Percentiles rank a stretch among this genome's conserved stretches.
These are phyloP conservation scores for Alternaria arborescens DNA, from an alignment of 2,329 filamentous ascomycete genomes.

Conservation along the genomic window DNA sequence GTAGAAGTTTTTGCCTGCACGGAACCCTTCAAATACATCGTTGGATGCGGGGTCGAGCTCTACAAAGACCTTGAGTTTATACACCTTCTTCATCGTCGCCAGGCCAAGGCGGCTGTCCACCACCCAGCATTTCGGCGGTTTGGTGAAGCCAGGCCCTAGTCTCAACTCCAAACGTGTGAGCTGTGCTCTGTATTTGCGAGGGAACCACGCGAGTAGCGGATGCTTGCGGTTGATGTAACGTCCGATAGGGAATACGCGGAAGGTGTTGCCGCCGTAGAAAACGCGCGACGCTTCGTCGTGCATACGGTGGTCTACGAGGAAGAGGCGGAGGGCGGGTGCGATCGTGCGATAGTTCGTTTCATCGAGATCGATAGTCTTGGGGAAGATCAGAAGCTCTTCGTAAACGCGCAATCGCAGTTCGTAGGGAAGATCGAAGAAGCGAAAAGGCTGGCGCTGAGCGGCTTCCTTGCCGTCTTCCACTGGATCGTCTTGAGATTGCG, in stretches of 20 bases:
- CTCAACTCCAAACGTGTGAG: constrained; percentile 74
- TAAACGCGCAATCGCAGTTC: constrained; percentile 63
- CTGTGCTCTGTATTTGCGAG: constrained; percentile 65
- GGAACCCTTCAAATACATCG: constrained; percentile 72
- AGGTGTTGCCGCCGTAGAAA: constrained; percentile 62
- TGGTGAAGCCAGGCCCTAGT: constrained; percentile 76
- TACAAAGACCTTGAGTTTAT: constrained; percentile 71
- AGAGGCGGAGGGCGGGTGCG: constrained; percentile 68
- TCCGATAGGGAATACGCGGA: constrained; percentile 62
- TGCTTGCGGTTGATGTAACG: constrained; percentile 76
- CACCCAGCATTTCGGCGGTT: constrained; percentile 74
- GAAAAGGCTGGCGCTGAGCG: constrained; percentile 49
- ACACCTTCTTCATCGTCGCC: constrained; percentile 66
- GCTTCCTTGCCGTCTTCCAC: constrained; percentile 10
- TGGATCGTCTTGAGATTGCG: not conserved
- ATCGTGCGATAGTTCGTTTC: constrained; percentile 71
- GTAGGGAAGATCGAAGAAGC: constrained; percentile 62
- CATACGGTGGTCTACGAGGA: constrained; percentile 65
- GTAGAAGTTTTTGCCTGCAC: constrained; percentile 72
- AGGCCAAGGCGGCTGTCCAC: constrained; percentile 72
- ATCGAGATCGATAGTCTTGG: constrained; percentile 70
- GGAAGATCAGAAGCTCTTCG: constrained; percentile 57
- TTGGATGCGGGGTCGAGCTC: constrained; percentile 74
- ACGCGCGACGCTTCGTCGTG: constrained; percentile 61
- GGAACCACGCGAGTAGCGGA: constrained; percentile 73